Base-by-base conservation (phyloP, 1,284 basidiomycete genomes). In the Kwoniella shivajii region DNA sequence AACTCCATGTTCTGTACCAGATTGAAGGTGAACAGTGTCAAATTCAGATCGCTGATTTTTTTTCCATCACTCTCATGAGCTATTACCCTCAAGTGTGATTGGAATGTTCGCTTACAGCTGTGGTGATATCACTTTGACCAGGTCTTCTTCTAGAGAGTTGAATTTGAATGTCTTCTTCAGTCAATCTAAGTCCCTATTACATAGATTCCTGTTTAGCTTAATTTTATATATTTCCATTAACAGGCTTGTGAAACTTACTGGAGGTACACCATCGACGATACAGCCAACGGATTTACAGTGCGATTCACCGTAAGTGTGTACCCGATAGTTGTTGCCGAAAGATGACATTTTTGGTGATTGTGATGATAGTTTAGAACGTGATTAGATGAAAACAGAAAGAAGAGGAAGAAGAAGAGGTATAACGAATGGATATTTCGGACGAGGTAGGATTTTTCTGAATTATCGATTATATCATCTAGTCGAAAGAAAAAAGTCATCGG, bases 231-330 rank as follows among this genome's bases (percentile, higher is more conserved):
- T 50, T 29, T 38, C 24, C 48, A 18, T 14, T 20, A 36, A 45
- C 44, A 39, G 33, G 24, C 26, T 20, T 38, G 34, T 30, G 20
- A 27, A 42, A 31, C 56, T 30, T 75, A 93, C 91, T 36, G 96
- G 94, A 52, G 96, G 95, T 66, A 92, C 90, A 44, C 95, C 95
- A 75, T 98, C 96, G 71, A 99, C 88, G 79, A 99, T 98, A 59
- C 91, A 92, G 33, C 96, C 96, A 34, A 99, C 95, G 3, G 92
- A 95, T 57, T 90, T 86, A 78, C 96, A 98, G 76, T 99, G 96
- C 60, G 89, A 92, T 82, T 99, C 96, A 64, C 96, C 96, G 75
- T 90, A 99, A 61, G 96, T 99, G 58, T 94, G 94, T 38, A 99
- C 95, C 51, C 92, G 86, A 82, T 91, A 99, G 47, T 89, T 80